Base-by-base conservation (phyloP, 2,329 filamentous ascomycete genomes). In the Sarocladium oryzae region DNA sequence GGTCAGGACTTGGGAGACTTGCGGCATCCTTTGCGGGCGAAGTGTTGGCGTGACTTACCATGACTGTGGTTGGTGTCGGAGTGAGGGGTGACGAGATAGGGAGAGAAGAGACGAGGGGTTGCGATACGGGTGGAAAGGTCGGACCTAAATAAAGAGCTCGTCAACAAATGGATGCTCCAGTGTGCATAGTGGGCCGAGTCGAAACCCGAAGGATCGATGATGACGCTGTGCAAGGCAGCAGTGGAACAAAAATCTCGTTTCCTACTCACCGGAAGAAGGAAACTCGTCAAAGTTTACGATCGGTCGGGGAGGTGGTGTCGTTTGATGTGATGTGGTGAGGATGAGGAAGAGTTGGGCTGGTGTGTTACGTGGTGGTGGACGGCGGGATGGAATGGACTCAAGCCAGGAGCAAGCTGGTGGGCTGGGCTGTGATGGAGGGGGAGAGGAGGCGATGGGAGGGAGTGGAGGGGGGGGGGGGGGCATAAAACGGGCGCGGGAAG, bases 21-120 rank as follows among this genome's bases (percentile, higher is more conserved):
- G 54, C 52, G 53, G 46, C 49, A 55, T 48, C 9, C n/a, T 16
- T 26, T 6, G 11, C 4, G 28, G 4, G 21, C 35, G 5, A n/a
- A 3, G 6, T 13, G 8, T 6, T 4, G 6, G 15, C 15, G 55
- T 52, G 57, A 61, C 69, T 66, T 63, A 72, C 69, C 69, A 72
- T 72, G 61, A 56, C 67, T 66, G 65, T 61, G 64, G 62, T 64
- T 56, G 60, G 57, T 53, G 59, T 64, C 11, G 23, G 40, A 52
- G 41, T 50, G 45, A 33, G 43, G 35, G 50, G 51, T 41, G 52
- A 53, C 51, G 52, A 36, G 49, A 48, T 40, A 26, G 45, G 35
- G 37, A 53, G 43, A 53, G 52, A 20, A 30, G 23, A 32, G 41
- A 32, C 30, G 45, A 49, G 26, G 26, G 45, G 45, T 4, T 45